phyloP scores from a whole-genome alignment of 2,329 filamentous ascomycete species.

The Aspergillus caelatus region DNA sequence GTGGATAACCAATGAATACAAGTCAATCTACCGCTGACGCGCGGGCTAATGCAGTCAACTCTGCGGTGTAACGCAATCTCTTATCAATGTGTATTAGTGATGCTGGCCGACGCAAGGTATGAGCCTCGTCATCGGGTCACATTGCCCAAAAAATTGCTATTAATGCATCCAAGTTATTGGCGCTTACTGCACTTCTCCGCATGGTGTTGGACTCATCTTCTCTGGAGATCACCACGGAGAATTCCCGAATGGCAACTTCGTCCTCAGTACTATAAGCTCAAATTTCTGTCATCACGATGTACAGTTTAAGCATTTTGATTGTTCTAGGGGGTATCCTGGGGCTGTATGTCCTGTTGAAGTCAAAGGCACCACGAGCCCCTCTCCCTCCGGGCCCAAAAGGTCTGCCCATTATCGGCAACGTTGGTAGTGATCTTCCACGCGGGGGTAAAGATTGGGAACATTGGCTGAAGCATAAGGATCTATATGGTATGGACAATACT shows the following conservation, averaged over 20 bases:
- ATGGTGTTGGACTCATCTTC: not conserved
- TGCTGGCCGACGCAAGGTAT: not conserved
- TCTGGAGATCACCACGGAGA: not conserved
- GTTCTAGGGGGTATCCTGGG: not conserved
- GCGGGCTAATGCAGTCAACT: too few relatives aligned
- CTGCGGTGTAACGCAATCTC: not conserved
- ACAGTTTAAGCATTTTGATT: not conserved
- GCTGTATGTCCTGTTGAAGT: not conserved
- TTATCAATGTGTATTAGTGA: not conserved
- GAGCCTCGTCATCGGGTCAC: not conserved
- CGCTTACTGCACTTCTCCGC: not conserved
- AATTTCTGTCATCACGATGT: not conserved
- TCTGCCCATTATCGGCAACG: slow-evolving; percentile 52
- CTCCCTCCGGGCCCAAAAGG: slow-evolving; percentile 53
- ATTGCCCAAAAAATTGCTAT: not conserved
- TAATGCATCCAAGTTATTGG: not conserved
- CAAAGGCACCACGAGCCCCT: not conserved
- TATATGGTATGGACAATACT: slow-evolving; percentile 29
- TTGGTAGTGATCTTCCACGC: slow-evolving; percentile 48
- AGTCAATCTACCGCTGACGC: too few relatives aligned
- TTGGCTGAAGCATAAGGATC: slow-evolving; percentile 46
- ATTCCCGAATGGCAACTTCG: not conserved
- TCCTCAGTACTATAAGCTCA: not conserved
- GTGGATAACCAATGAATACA: not conserved
- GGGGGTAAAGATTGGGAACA: slow-evolving; percentile 41